Percentiles rank a stretch among this genome's conserved stretches.
Conservation (phyloP, 2,329 filamentous ascomycete species). For the Daldinia sp. region DNA sequence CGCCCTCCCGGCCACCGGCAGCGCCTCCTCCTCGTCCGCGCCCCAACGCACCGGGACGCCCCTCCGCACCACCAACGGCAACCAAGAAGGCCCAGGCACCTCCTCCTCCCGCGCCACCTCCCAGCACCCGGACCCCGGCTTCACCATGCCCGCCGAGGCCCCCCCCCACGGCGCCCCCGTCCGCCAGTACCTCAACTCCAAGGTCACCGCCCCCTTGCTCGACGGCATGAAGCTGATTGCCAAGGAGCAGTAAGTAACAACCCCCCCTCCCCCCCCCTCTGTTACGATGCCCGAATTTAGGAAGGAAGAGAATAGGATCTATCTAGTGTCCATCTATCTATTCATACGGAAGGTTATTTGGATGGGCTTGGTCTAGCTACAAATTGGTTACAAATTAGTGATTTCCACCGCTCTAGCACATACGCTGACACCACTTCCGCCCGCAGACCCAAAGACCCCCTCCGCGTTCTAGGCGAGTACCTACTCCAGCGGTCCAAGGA, state of each 20-base stretch:
- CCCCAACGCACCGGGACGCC: constrained; percentile 59
- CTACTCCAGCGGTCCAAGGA: constrained; percentile 73
- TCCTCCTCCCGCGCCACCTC: constrained; percentile 64
- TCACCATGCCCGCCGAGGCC: constrained; percentile 66
- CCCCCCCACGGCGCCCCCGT: constrained; percentile 72
- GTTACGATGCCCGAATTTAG: too few relatives aligned
- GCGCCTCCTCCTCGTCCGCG: not conserved
- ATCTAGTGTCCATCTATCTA: not conserved
- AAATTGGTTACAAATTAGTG: constrained; percentile 3
- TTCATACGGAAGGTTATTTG: not conserved
- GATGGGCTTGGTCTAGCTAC: not conserved
- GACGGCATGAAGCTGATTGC: constrained; percentile 80
- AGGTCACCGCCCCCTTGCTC: constrained; percentile 71
- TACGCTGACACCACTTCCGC: not conserved
- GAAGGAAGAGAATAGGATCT: too few relatives aligned
- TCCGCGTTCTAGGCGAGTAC: constrained; percentile 75
- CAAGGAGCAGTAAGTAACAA: constrained; percentile 75
- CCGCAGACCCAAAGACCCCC: constrained; percentile 69
- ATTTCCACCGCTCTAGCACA: not conserved
- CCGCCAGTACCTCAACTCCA: constrained; percentile 75
- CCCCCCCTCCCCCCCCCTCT: too few relatives aligned
- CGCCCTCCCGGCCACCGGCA: constrained; percentile 41
- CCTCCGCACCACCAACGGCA: constrained; percentile 48
- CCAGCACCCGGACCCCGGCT: constrained; percentile 61
- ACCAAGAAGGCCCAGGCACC: constrained; percentile 43